Conservation (phyloP, 169 alveolate genomes). For the Cryptosporidium canis region DNA sequence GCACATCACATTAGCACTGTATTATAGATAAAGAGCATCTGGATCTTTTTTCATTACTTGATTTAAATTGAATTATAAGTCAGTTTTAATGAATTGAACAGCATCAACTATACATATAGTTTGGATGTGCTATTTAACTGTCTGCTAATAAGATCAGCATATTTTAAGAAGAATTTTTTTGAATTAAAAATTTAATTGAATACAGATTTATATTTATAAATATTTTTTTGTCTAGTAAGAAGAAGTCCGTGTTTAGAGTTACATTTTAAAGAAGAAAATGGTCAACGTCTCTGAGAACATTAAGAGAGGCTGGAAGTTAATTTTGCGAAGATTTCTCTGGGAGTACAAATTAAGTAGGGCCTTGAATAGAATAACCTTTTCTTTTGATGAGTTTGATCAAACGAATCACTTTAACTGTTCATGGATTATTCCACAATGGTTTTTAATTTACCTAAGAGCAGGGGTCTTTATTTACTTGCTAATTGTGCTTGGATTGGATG, state of each 20-base stretch:
- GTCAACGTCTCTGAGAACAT: not conserved
- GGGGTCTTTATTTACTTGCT: conserved; percentile 13
- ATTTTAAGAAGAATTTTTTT: too few species aligned
- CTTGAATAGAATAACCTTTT: conserved; percentile 29
- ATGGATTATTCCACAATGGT: conserved; percentile 70
- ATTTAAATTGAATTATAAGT: too few species aligned
- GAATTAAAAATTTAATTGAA: too few species aligned
- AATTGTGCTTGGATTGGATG: conserved; percentile 46
- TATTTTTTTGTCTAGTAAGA: not conserved
- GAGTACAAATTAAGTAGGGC: conserved; percentile 34
- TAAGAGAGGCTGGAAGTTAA: conserved; percentile 24
- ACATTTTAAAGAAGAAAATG: not conserved
- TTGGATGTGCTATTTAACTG: too few species aligned
- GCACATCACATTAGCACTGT: not conserved
- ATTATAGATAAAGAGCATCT: too few species aligned
- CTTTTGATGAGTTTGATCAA: conserved; percentile 59
- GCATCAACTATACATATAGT: too few species aligned
- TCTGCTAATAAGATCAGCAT: too few species aligned
- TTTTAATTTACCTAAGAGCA: conserved; percentile 23
- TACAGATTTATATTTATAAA: not conserved
- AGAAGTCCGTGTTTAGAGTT: not conserved
- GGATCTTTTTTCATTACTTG: too few species aligned
- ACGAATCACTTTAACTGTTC: conserved; percentile 48
- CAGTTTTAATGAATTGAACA: too few species aligned
- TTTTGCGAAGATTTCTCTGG: conserved; percentile 38